Conservation (phyloP, 2,329 filamentous ascomycete genomes). For the Calycina herbarum region DNA sequence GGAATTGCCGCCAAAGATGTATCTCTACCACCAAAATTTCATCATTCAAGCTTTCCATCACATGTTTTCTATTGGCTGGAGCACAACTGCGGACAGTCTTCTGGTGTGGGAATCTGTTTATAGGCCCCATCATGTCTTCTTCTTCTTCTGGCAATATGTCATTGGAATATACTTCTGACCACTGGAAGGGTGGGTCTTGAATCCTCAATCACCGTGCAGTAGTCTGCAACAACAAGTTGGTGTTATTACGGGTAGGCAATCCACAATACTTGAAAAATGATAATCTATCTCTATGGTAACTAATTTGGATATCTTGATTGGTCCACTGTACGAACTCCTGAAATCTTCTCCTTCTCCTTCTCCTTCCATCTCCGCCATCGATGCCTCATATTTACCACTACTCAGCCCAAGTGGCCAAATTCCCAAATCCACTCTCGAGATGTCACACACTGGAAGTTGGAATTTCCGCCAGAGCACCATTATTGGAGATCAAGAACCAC, state of each 20-base stretch:
- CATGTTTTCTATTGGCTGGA: neutral
- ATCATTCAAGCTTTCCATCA: neutral
- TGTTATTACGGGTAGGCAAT: neutral
- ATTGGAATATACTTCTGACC: slow-evolving; percentile 5
- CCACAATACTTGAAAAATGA: neutral
- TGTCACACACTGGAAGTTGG: neutral
- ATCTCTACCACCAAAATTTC: neutral
- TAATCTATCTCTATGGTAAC: neutral
- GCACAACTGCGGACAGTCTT: neutral
- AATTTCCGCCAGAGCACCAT: neutral
- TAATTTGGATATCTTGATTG: neutral
- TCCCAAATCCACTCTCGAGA: neutral
- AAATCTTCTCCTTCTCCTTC: too few species aligned
- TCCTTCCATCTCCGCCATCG: neutral
- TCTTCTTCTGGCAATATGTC: neutral
- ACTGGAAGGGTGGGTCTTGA: neutral
- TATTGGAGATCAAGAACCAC: slow-evolving; percentile 47
- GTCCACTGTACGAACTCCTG: neutral
- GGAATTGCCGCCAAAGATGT: neutral
- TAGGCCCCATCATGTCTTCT: neutral
- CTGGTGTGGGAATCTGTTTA: neutral
- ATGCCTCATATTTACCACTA: neutral
- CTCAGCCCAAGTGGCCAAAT: slow-evolving; percentile 1
- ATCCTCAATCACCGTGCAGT: neutral
- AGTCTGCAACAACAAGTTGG: slow-evolving; percentile 2